A percentile compares a stretch with the other conserved stretches of the same genome.
Evolutionary conservation across 2,329 filamentous ascomycete genomes (phyloP).

Genomic region (Scedosporium apiospermum): DNA sequence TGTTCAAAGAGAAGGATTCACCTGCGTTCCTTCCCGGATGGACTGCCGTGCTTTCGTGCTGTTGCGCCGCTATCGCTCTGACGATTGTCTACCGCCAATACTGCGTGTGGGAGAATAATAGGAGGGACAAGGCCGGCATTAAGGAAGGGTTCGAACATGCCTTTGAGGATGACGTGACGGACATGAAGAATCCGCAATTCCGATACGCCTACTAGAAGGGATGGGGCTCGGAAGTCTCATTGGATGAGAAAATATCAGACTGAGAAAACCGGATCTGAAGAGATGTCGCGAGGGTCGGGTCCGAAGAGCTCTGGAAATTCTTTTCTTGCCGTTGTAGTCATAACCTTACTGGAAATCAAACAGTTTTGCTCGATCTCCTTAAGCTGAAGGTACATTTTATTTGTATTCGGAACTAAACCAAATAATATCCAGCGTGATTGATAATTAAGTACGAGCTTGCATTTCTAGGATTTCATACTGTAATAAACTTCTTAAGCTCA

Average conservation of each 20-base stretch:
- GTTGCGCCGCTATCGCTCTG: conserved; percentile 19
- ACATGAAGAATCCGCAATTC: conserved; percentile 22
- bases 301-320: no score
- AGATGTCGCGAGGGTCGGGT: no score
- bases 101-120: conserved; percentile 33
- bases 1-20: conserved; percentile 24
- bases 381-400: no score
- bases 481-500: no score
- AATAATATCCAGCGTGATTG: no score
- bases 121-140: conserved; percentile 29
- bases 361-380: no score
- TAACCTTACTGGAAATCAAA: no score
- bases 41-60: conserved; percentile 22
- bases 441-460: no score
- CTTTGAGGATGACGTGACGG: conserved; percentile 41
- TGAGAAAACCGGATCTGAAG: no score
- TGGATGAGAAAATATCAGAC: not conserved
- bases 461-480: no score
- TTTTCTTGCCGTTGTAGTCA: no score
- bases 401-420: no score
- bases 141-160: conserved; percentile 40
- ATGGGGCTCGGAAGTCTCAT: not conserved
- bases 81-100: conserved; percentile 32
- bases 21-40: conserved; percentile 22
- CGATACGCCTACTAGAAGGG: conserved; percentile 12